phyloP scores from a whole-genome alignment of 2,329 filamentous ascomycete genomes.

The Dryadomyces quercus-mongolicae region DNA sequence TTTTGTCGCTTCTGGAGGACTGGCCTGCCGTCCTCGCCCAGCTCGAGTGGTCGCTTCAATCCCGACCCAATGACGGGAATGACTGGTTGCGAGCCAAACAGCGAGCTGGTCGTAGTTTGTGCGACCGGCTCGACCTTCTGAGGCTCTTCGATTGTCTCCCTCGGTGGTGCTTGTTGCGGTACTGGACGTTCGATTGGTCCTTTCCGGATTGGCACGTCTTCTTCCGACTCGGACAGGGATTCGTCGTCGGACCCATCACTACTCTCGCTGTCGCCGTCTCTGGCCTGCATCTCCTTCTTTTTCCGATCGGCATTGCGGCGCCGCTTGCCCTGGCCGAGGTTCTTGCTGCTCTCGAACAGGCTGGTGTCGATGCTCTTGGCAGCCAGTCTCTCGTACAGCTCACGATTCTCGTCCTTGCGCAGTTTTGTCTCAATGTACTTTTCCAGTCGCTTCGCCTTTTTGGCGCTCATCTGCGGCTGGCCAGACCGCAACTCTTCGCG shows the following conservation, averaged over 20 bases:
- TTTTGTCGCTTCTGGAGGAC: conserved; percentile 75
- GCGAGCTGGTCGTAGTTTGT: neutral
- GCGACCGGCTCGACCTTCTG: neutral
- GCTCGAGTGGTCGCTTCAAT: conserved; percentile 73
- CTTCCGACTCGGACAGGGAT: neutral
- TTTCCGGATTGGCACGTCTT: neutral
- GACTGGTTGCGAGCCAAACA: conserved; percentile 1
- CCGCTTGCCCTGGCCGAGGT: conserved; percentile 60
- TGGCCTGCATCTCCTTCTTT: conserved; percentile 26
- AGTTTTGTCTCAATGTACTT: conserved; percentile 80
- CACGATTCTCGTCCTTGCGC: conserved; percentile 82
- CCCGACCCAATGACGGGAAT: conserved; percentile 51
- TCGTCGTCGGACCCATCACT: neutral
- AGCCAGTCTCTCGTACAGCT: conserved; percentile 72
- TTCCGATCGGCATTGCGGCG: conserved; percentile 53
- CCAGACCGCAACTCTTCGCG: conserved; percentile 35
- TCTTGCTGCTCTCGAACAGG: conserved; percentile 64
- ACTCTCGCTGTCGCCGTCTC: neutral
- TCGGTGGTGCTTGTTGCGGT: neutral
- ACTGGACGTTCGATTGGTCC: neutral
- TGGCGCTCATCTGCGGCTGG: conserved; percentile 42
- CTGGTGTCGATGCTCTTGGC: conserved; percentile 70
- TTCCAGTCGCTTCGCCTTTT: conserved; percentile 55
- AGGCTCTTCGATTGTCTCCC: neutral
- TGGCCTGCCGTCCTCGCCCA: conserved; percentile 68